Conservation (phyloP, 305 asterid species). For the Vinca major region DNA sequence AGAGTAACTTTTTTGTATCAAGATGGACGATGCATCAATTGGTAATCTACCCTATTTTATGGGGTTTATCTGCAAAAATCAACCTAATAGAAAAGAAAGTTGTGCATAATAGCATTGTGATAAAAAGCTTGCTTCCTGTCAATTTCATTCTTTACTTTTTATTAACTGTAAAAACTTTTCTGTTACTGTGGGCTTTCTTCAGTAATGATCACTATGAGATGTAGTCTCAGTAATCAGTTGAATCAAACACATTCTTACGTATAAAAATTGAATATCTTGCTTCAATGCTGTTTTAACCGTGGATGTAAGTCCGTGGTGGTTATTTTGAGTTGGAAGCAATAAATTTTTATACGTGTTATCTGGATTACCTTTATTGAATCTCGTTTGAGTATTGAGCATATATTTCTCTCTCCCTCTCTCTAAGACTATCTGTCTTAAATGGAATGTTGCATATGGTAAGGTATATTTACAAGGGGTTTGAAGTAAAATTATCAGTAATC, state of each 20-base stretch:
- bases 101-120: not conserved
- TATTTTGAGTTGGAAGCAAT: not conserved
- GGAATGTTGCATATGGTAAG: not conserved
- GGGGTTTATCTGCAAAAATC: not conserved
- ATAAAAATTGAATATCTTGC: not conserved
- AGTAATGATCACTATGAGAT: not conserved
- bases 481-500: not conserved
- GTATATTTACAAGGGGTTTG: not conserved
- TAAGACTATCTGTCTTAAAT: not conserved
- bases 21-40: slow-evolving; percentile 96
- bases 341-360: not conserved
- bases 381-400: slow-evolving; percentile 3
- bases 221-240: not conserved
- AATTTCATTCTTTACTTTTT: not conserved
- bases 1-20: slow-evolving; percentile 71
- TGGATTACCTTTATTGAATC: not conserved
- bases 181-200: not conserved
- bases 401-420: not conserved
- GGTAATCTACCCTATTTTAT: slow-evolving; percentile 35
- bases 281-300: not conserved
- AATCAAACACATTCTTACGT: not conserved
- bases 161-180: not conserved
- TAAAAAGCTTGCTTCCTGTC: not conserved
- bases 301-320: not conserved
- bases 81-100: not conserved